Percentiles rank a stretch among this genome's conserved stretches.
Conservation (phyloP, 352 stramenopile genomes). For the Phytophthora rubi region DNA sequence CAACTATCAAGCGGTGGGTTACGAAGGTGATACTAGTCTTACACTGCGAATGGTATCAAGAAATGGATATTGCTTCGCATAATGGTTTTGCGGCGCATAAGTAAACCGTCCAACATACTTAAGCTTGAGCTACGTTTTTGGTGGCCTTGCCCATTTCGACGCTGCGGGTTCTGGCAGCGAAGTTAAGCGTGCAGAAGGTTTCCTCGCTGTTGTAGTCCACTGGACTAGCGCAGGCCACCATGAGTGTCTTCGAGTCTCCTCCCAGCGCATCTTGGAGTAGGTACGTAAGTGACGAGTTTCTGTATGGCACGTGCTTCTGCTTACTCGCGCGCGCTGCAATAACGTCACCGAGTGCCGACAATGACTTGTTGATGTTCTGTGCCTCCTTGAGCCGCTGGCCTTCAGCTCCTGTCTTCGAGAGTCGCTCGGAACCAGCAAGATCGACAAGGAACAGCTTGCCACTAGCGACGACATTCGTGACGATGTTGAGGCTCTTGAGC, state of each 20-base stretch:
- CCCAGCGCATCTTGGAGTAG: constrained; percentile 93
- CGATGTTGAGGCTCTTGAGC: constrained; percentile 83
- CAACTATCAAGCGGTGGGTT: background rate
- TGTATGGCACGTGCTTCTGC: constrained; percentile 93
- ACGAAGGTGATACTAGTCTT: background rate
- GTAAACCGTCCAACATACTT: background rate
- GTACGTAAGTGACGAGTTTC: constrained; percentile 95
- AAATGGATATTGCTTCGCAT: constrained; percentile 23
- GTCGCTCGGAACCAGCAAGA: constrained; percentile 87
- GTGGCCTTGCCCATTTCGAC: constrained; percentile 92
- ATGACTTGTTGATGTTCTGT: constrained; percentile 94
- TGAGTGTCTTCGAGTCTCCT: constrained; percentile 93
- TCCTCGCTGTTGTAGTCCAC: constrained; percentile 93
- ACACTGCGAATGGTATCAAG: constrained; percentile 21
- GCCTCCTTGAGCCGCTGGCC: constrained; percentile 91
- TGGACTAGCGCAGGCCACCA: constrained; percentile 92
- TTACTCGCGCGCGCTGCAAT: constrained; percentile 92
- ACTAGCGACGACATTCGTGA: constrained; percentile 73
- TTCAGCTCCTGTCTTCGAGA: constrained; percentile 91
- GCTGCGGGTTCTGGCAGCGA: constrained; percentile 82
- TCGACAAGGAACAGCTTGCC: constrained; percentile 91
- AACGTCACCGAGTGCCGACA: constrained; percentile 97
- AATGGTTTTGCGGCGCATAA: constrained; percentile 3
- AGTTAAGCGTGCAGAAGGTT: constrained; percentile 94
- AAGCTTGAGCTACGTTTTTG: constrained; percentile 72